Evolutionary conservation across 768 basidiomycete genomes (phyloP), one percentile per base, ranked within the genome.

Genomic region (Rhizopogon salebrosus): DNA sequence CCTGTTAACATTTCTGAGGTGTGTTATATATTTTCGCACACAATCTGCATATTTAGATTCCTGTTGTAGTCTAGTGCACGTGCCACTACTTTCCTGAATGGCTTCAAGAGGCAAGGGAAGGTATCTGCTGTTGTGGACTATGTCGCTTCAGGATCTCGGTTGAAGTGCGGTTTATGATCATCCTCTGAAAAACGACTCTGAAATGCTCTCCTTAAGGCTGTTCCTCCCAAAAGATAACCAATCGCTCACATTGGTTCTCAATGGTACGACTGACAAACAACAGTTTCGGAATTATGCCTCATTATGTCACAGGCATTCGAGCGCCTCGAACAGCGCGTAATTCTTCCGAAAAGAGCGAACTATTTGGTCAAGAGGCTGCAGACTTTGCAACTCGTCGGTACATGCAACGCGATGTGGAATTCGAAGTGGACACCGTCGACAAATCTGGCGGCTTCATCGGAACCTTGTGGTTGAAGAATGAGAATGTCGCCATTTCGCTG

Each of bases 381-480:
- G 87, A 92, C 36, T 98, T 90, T 61, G 78, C 92, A 3, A 80
- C 80, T 7, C 80, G 83, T 39, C 79, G 80, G 55, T 94, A 87
- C 65, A 87, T 98, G 87, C 95, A 99, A 67, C 83, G 95, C 26
- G 95, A 99, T 62, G 85, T 92, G 6, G 95, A 99, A 67, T 85
- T 98, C 54, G 89, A 92, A 60, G 85, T 98, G 41, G 92, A 95
- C 54, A 79, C 80, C 14, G 82, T 87, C 14, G 95, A 99, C 74
- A 98, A 97, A 70, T 86, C 88, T 4, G 95, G 95, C 36, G 97
- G 97, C 3, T 98, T 95, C 70, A 95, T 98, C 58, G 95, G 95
- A 13, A 71, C 87, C 1, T 75, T 98, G 51, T 95, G 87, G 68
- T 52, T 89, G 59, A 95, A 92, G 65, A 83, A 78, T 1, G 87